Base-by-base conservation (phyloP, 352 stramenopile species). In the Globisporangium irregulare region DNA sequence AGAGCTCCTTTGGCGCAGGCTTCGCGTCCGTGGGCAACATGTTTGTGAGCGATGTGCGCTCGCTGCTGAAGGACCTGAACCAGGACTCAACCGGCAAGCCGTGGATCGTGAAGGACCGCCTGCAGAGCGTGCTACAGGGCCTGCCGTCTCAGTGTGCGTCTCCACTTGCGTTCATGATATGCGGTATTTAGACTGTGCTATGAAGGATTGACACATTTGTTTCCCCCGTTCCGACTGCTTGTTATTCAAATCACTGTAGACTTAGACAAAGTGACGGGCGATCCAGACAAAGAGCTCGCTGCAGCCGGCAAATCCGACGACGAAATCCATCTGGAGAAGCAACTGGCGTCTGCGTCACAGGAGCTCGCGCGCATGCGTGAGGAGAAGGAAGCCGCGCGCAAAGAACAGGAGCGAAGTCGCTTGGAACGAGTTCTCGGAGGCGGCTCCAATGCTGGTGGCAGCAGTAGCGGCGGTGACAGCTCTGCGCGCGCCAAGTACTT, bases 401-500 rank as follows among this genome's bases (percentile, higher is more conserved):
- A 66, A 53, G 34, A 67, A 15, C 56, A 67, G 59, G 54, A 60
- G 25, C 56, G 32, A 18, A 71, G 32, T 46, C 38, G 51, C 0
- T 50, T 57, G 0, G 66, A 61, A 8, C 12, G 34, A 24, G 46
- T 34, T 4, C 48, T 70, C 4, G 65, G 60, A n/a, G 25, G 46
- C 22, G 43, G 43, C 56, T 27, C 56, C 9, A 29, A 20, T 32
- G 27, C 22, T 6, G 14, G 51, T 20, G 50, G 14, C 22, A 70
- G 36, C 15, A 59, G 61, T 14, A 50, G 48, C 6, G 27, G 14
- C 0, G 46, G 38, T 0, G 41, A 60, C 22, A 77, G 62, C 38
- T 78, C 78, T 0, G 68, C 85, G 34, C 72, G 83, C n/a, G 77
- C 79, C 55, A 93, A 93, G 70, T 93, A 93, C 62, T 56, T 93